Percentiles rank a stretch among this genome's conserved stretches.
These are phyloP conservation scores for Haematococcus lacustris DNA, from an alignment of 139 green algal genomes.

Conservation along the genomic window DNA sequence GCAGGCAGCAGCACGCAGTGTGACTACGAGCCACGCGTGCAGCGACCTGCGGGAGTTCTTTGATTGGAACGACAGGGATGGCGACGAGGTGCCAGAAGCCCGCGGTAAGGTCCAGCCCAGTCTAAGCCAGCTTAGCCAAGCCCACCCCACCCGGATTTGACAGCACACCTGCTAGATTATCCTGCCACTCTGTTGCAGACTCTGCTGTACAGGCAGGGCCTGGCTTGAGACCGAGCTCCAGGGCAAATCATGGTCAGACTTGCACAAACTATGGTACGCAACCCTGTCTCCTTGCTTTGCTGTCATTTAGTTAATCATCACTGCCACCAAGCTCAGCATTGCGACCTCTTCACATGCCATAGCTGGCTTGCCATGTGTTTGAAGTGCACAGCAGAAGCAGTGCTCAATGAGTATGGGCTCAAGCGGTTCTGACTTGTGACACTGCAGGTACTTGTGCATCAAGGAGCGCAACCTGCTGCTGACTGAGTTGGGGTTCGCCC, in stretches of 20 bases:
- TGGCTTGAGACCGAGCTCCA: slow-evolving; percentile 24
- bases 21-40: neutral
- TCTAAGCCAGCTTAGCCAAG: no score
- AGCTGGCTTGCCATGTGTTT: neutral
- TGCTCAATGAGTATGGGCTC: neutral
- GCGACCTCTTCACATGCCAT: neutral
- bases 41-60: slow-evolving; percentile 17
- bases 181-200: neutral
- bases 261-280: slow-evolving; percentile 28
- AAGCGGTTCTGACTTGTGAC: neutral
- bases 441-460: slow-evolving; percentile 29
- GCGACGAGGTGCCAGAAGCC: slow-evolving; percentile 4
- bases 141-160: no score
- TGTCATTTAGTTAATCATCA: neutral
- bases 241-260: slow-evolving; percentile 26
- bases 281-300: neutral
- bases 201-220: slow-evolving; percentile 11
- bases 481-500: slow-evolving; percentile 27
- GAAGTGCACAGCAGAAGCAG: neutral
- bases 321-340: neutral
- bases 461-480: slow-evolving; percentile 43
- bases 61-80: slow-evolving; percentile 17
- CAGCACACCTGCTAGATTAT: no score
- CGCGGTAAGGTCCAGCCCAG: no score
- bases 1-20: neutral